These are phyloP conservation scores for Backusella parvicylindrica DNA, from an alignment of 192 early-diverging fungal species.

Conservation along the genomic window DNA sequence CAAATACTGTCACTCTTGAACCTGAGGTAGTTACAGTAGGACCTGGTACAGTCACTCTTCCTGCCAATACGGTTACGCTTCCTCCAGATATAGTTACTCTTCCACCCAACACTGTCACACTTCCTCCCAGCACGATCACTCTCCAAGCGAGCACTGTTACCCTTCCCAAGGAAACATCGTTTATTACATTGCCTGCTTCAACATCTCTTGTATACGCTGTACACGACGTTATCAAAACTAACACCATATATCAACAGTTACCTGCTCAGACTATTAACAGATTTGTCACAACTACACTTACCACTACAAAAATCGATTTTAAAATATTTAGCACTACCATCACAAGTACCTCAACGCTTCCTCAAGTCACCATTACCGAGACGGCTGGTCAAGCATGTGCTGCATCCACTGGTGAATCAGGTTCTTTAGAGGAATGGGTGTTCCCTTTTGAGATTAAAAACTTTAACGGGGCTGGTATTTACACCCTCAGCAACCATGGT, in stretches of 20 bases:
- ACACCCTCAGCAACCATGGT: background rate
- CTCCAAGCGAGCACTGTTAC: background rate
- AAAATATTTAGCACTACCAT: background rate
- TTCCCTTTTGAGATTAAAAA: background rate
- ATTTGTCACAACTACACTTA: background rate
- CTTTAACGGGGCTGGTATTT: background rate
- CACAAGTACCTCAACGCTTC: background rate
- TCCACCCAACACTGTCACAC: background rate
- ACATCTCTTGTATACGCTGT: background rate
- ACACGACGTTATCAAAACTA: background rate
- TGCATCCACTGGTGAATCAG: too few species aligned
- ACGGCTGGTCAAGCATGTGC: background rate
- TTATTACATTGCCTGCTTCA: background rate
- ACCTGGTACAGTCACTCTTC: background rate
- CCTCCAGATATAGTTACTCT: too few species aligned
- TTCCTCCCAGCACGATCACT: background rate
- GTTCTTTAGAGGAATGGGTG: background rate
- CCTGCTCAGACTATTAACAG: background rate
- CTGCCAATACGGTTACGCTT: background rate
- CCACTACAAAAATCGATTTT: background rate
- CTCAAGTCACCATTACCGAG: background rate
- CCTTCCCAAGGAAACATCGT: background rate
- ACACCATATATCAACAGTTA: background rate
- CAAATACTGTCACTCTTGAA: background rate
- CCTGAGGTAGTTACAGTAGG: background rate